Base-by-base conservation (phyloP, 192 early-diverging fungal genomes). In the Chytriomyces sp. region DNA sequence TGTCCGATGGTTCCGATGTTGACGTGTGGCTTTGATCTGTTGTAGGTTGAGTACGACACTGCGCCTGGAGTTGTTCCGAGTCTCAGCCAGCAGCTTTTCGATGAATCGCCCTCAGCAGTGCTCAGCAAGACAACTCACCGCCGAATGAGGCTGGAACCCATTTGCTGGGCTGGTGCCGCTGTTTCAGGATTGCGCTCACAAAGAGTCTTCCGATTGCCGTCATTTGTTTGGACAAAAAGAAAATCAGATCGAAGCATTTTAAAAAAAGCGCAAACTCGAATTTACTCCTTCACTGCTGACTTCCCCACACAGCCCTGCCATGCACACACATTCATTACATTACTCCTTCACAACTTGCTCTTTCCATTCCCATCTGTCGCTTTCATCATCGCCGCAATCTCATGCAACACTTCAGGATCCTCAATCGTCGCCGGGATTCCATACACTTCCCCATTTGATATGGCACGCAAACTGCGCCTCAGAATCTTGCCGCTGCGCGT, bases 1-100 rank as follows among this genome's bases (percentile, higher is more conserved):
- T 99, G 97, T 61, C 97, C 97, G 79, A 99, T 98, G 48, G 96
- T 98, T 74, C 96, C 96, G 78, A 99, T 95, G 87, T 99, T 99
- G 82, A 99, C 91, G 85, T 99, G 97, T 8, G 96, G 97, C 91
- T 99, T 99, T 24, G 78, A 77, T 67, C 96, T 91, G 46, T 88
- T 77, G 86, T 90, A 99, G 72, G 93, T 88, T n/a, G 84, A 70
- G 86, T 87, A 88, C 9, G 26, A 11, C 16, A 10, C 44, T 47
- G 24, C 8, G 50, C 69, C 48, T 59, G 28, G 16, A 59, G 13
- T 57, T 35, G 35, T 35, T 35, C 35, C 35, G 35, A 35, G 35
- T 35, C 35, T 35, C 35, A 35, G 35, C 35, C 35, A 35, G 35
- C 35, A 3, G 35, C 35, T 35, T 35, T 35, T 35, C 35, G 35